Base-by-base conservation (phyloP, 2,329 filamentous ascomycete species). In the Aspergillus quadricinctus region DNA sequence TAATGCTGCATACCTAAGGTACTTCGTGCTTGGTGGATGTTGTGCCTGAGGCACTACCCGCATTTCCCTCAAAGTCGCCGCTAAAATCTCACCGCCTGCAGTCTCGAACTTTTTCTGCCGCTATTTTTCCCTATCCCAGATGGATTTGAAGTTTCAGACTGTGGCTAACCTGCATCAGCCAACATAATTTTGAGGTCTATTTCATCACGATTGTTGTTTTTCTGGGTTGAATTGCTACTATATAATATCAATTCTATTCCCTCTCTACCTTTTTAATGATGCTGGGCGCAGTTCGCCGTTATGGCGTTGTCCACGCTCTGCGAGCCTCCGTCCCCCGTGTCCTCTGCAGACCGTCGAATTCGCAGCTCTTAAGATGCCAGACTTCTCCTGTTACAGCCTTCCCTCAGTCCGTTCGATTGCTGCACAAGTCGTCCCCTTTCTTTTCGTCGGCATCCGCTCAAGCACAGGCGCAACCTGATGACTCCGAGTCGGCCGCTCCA, bases 211-310 rank as follows among this genome's bases (percentile, higher is more conserved):
- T 40, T 29, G 50, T 21, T 46, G 21, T 60, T 52, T 25, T 50
- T 45, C 29, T 17, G 9, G 29, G 17, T 25, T 19, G 14, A 41
- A n/a, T 48, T 55, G 25, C 28, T 49, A 10, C 21, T 37, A 48
- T 28, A 14, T 25, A 48, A n/a, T 50, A 40, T 50, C 35, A 21
- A 14, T 7, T 40, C 8, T 21, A 8, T 48, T 46, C n/a, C 7
- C 28, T 10, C 45, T 56, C 31, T 37, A 25, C n/a, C 17, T 25
- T 40, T 46, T 45, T 37, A 57, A 70, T 61, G 53, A 77, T 77
- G 74, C 66, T 75, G 60, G 66, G 68, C 64, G 68, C 68, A 62
- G 62, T 75, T 65, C 74, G 72, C 64, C 72, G 71, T 58, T 72
- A 70, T 54, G 69, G 69, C 62, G 69, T 73, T 53, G 64, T 63